Evolutionary conservation across 495 filamentous ascomycete species (phyloP).

Genomic region (Daldinia caldariorum): DNA sequence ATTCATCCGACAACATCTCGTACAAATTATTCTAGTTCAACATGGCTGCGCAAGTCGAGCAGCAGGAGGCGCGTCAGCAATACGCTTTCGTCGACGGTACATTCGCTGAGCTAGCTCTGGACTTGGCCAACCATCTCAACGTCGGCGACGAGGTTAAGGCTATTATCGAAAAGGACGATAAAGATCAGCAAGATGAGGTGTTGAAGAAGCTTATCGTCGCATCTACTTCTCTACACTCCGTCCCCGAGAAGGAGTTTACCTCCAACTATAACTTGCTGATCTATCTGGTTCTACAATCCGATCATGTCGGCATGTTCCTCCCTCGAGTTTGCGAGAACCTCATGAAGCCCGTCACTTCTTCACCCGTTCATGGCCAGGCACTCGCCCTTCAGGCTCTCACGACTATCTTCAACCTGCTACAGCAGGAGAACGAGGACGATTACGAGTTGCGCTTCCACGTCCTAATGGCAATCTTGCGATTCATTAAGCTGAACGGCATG

Average conservation of each 20-base stretch:
- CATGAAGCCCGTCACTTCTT: constrained; percentile 83
- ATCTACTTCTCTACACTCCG: constrained; percentile 74
- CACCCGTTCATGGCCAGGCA: constrained; percentile 81
- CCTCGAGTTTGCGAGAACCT: constrained; percentile 87
- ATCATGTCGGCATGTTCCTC: constrained; percentile 84
- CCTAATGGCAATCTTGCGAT: constrained; percentile 81
- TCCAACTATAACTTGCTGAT: constrained; percentile 95
- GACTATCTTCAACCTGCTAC: constrained; percentile 96
- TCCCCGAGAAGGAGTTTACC: constrained; percentile 95
- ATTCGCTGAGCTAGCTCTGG: constrained; percentile 87
- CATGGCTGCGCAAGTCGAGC: constrained; percentile 29
- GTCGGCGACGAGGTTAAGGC: constrained; percentile 75
- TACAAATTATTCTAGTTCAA: not conserved
- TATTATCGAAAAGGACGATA: constrained; percentile 73
- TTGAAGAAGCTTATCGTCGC: constrained; percentile 87
- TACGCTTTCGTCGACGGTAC: constrained; percentile 86
- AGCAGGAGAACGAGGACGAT: constrained; percentile 71
- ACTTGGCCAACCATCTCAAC: constrained; percentile 86
- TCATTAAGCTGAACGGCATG: constrained; percentile 74
- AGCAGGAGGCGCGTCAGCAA: constrained; percentile 26
- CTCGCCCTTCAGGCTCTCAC: constrained; percentile 88
- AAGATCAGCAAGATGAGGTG: constrained; percentile 79
- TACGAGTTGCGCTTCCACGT: constrained; percentile 88
- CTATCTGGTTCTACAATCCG: constrained; percentile 86
- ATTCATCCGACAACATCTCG: not conserved